Base-by-base conservation (phyloP, 495 filamentous ascomycete genomes). In the Xeromyces bisporus region DNA sequence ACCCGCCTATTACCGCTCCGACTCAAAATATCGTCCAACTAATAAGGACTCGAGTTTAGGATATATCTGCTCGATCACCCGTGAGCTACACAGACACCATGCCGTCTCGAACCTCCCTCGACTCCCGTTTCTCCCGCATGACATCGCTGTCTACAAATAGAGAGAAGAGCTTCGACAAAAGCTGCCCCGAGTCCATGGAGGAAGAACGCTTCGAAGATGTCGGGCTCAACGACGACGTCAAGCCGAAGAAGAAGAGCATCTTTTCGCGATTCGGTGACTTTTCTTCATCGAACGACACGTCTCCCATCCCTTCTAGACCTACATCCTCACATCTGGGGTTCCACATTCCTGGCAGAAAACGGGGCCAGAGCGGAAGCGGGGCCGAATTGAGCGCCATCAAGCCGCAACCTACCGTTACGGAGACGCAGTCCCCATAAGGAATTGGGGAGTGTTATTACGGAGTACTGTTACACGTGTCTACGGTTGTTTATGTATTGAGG, bases 161-260 rank as follows among this genome's bases (percentile, higher is more conserved):
- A 58, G 56, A 25, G 50, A 70, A 24, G 62, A 50, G 58, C 34
- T 67, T 64, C 43, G 64, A 64, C 4, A 21, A 21, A 9, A 4
- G 5, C 28, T 51, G 53, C 40, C 61, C 69, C 18, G 59, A 66
- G 17, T 56, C 70, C 8, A 76, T 72, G 33, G 67, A 72, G 18
- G 84, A 89, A 36, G 80, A 85, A 40, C 50, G 56, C 16, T 93
- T 96, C 46, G 89, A 96, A 48, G 91, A 97, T 5, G 81, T 97
- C 3, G 83, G 81, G 0, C 59, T 97, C 11, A 72, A 77, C 28
- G 87, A 89, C 36, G 80, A 83, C 23, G 61, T 66, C 26, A 64
- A 74, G 41, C 61, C 51, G 15, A 93, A 86, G 62, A 89, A 79
- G 55, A 75, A 72, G 36, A 64, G 83, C 18, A 70, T 96, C 38